Percentiles rank a stretch among this genome's conserved stretches.
These are phyloP conservation scores for Globisporangium alternatum DNA, from an alignment of 352 stramenopile genomes.

Conservation along the genomic window DNA sequence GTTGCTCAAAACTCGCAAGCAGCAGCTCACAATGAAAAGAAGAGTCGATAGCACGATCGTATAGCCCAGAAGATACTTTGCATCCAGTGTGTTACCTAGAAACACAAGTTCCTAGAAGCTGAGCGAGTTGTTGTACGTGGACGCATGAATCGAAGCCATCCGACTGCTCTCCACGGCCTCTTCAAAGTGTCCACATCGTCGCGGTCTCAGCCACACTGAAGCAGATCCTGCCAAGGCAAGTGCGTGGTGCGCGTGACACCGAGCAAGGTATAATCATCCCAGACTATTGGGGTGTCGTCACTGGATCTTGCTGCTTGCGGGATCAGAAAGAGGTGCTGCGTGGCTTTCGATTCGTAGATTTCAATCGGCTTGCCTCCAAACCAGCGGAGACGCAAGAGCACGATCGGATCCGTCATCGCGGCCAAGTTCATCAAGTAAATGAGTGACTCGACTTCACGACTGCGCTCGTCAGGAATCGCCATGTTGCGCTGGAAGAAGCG, in stretches of 20 bases:
- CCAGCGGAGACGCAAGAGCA: background rate
- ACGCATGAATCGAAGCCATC: background rate
- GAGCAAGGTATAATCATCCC: constrained; percentile 1
- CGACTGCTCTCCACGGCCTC: background rate
- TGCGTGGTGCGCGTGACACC: background rate
- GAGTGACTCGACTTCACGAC: constrained; percentile 7
- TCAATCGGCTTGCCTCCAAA: background rate
- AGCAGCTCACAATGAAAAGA: background rate
- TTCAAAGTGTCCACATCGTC: background rate
- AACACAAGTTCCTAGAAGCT: constrained; percentile 2
- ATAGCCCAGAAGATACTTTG: background rate
- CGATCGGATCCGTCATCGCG: constrained; percentile 12
- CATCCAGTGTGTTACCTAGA: constrained; percentile 3
- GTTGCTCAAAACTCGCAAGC: background rate
- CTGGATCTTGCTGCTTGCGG: background rate
- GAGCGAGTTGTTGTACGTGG: constrained; percentile 11
- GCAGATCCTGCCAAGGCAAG: background rate
- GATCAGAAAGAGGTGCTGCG: constrained; percentile 5
- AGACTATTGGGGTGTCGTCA: background rate
- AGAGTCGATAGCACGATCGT: background rate
- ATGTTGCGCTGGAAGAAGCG: background rate
- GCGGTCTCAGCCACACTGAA: constrained; percentile 1
- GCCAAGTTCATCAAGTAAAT: constrained; percentile 19
- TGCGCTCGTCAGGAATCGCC: background rate
- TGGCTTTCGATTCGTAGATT: constrained; percentile 3